Percentiles rank a stretch among this genome's conserved stretches.
Conservation (phyloP, 106 monocot genomes). For the Dendrobium huoshanense region DNA sequence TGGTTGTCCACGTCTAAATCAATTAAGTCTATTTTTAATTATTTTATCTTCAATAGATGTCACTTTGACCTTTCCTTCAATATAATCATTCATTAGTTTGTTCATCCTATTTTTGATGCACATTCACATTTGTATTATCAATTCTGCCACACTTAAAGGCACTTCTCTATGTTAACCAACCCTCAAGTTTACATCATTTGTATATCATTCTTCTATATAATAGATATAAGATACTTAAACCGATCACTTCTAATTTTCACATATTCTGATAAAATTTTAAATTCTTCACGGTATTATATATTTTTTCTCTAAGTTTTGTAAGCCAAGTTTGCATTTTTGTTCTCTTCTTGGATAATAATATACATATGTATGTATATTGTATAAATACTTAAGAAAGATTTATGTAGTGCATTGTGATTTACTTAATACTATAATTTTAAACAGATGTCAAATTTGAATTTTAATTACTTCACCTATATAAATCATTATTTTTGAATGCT, state of each 20-base stretch:
- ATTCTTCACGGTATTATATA: neutral
- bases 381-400: neutral
- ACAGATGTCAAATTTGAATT: no score
- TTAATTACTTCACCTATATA: neutral
- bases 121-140: neutral
- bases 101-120: neutral
- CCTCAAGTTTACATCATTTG: no score
- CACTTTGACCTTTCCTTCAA: no score
- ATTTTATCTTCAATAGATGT: no score
- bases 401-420: no score
- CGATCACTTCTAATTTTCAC: no score
- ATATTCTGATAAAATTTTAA: neutral
- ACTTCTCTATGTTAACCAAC: neutral
- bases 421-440: no score
- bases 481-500: neutral
- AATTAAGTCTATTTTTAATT: neutral
- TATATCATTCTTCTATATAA: no score
- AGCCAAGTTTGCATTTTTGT: no score
- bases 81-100: neutral
- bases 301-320: neutral
- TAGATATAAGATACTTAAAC: no score
- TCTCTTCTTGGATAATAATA: neutral
- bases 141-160: neutral
- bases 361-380: neutral
- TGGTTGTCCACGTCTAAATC: neutral